These are phyloP conservation scores for Leptodermis oblonga DNA, from an alignment of 257 asterid species.

Conservation along the genomic window DNA sequence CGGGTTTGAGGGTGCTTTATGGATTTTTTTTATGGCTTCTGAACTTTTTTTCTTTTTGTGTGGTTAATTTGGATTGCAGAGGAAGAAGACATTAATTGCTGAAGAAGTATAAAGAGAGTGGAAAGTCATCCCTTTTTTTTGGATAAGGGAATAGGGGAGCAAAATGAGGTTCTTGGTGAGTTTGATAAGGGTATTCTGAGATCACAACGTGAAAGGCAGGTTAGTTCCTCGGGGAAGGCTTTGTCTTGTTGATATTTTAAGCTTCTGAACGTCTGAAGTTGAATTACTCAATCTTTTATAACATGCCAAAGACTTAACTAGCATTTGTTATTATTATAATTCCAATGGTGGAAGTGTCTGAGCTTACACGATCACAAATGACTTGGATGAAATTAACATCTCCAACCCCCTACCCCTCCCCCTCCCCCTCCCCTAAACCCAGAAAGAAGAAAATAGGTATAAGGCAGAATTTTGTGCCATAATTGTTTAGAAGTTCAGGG, in stretches of 20 bases:
- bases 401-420: too few species aligned
- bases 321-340: too few species aligned
- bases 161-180: conserved; percentile 70
- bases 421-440: too few species aligned
- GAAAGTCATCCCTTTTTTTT: conserved; percentile 64
- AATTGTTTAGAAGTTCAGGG: too few species aligned
- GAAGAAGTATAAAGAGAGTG: conserved; percentile 80
- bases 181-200: conserved; percentile 83
- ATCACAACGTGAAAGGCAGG: conserved; percentile 91
- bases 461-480: too few species aligned
- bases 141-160: conserved; percentile 93
- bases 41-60: neutral
- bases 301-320: neutral
- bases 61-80: conserved; percentile 38
- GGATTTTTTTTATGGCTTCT: neutral
- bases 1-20: neutral
- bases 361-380: too few species aligned
- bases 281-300: neutral
- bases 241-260: neutral
- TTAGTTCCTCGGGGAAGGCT: conserved; percentile 8
- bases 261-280: neutral
- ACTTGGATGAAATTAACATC: too few species aligned
- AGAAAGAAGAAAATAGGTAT: too few species aligned
- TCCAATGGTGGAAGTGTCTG: neutral
- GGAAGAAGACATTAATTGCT: conserved; percentile 69